These are phyloP conservation scores for Arthrobotrys musiformis DNA, from an alignment of 2,329 filamentous ascomycete species.

Conservation along the genomic window DNA sequence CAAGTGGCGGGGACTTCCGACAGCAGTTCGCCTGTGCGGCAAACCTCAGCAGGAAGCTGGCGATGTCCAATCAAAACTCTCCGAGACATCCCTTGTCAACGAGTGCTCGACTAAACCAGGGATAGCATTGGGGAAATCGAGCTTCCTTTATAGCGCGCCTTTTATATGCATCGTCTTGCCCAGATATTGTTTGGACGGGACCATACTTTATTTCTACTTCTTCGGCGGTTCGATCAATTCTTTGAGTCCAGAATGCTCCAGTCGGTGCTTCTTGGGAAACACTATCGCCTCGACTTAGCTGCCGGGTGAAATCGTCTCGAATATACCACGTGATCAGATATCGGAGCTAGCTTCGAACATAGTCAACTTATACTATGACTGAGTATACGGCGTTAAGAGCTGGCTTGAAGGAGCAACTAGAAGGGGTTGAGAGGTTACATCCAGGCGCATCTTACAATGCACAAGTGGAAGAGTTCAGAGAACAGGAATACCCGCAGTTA, in stretches of 20 bases:
- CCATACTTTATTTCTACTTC: conserved; percentile 2
- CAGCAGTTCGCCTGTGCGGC: conserved; percentile 40
- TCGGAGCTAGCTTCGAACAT: too few species aligned
- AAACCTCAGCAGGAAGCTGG: conserved; percentile 39
- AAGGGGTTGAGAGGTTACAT: conserved; percentile 11
- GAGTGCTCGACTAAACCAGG: not conserved
- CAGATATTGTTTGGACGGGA: not conserved
- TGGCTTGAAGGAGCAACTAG: conserved; percentile 16
- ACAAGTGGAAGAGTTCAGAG: conserved; percentile 62
- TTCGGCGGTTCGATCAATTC: not conserved
- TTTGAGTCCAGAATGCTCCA: conserved; percentile 47
- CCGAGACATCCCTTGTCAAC: conserved; percentile 24
- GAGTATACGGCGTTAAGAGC: conserved; percentile 1
- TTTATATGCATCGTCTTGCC: conserved; percentile 18
- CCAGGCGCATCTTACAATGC: conserved; percentile 57
- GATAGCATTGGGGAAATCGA: conserved; percentile 20
- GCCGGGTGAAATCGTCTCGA: conserved; percentile 14
- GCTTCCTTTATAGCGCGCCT: conserved; percentile 7
- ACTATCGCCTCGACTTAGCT: conserved; percentile 29
- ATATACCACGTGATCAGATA: not conserved
- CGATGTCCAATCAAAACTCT: conserved; percentile 50
- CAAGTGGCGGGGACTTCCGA: conserved; percentile 39
- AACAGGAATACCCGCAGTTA: conserved; percentile 64
- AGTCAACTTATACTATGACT: conserved; percentile 5
- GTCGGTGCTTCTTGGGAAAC: conserved; percentile 17